A percentile compares a stretch with the other conserved stretches of the same genome.
phyloP scores from a whole-genome alignment of 164 flowering plant species.

The Berberis vulgaris region DNA sequence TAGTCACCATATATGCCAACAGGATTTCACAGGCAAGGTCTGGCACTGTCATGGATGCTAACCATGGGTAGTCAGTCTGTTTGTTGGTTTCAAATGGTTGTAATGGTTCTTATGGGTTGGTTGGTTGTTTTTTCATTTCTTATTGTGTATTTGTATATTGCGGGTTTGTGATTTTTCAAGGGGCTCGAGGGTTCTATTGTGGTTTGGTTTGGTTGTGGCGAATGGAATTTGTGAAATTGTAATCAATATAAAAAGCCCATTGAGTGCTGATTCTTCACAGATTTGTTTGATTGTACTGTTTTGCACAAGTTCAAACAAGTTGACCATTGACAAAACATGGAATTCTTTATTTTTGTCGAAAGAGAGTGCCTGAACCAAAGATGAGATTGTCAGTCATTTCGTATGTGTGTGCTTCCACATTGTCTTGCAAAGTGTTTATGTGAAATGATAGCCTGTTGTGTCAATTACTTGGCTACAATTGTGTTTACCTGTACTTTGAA shows the following conservation, averaged over 20 bases:
- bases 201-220: background rate
- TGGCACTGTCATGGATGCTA: constrained; percentile 52
- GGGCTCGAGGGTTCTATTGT: background rate
- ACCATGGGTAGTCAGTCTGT: constrained; percentile 20
- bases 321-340: too few species aligned
- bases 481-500: too few species aligned
- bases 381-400: too few species aligned
- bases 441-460: too few species aligned
- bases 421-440: too few species aligned
- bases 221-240: background rate
- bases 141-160: constrained; percentile 9
- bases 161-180: background rate
- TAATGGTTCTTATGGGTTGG: background rate
- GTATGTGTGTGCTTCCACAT: too few species aligned
- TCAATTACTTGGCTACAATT: too few species aligned
- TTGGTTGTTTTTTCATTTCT: background rate
- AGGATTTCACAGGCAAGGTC: constrained; percentile 94
- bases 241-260: background rate
- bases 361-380: too few species aligned
- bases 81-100: background rate
- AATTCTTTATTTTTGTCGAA: too few species aligned
- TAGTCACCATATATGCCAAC: constrained; percentile 95
- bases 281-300: too few species aligned
- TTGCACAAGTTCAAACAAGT: too few species aligned
- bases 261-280: too few species aligned